phyloP scores from a whole-genome alignment of 2,329 filamentous ascomycete species.

The Teratosphaeriaceae sp. region DNA sequence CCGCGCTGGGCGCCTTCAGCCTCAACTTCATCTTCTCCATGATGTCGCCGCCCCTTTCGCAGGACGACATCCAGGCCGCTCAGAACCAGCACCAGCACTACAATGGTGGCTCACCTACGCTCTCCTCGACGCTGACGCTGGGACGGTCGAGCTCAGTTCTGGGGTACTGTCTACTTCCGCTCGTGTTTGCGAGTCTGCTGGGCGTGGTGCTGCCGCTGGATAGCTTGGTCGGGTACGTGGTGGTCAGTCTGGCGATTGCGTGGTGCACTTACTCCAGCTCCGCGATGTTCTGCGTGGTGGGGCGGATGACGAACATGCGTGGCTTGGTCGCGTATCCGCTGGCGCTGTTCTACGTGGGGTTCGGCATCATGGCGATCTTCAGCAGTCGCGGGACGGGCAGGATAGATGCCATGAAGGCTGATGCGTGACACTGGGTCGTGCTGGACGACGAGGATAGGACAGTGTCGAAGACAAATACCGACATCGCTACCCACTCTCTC shows the following conservation, averaged over 20 bases:
- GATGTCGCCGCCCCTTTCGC: slow-evolving; percentile 75
- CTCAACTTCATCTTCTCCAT: slow-evolving; percentile 91
- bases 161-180: slow-evolving; percentile 88
- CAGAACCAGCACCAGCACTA: slow-evolving; percentile 42
- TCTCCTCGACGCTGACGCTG: slow-evolving; percentile 82
- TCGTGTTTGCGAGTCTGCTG: slow-evolving; percentile 77
- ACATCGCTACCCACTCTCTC: too few relatives aligned
- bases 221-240: slow-evolving; percentile 73
- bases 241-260: slow-evolving; percentile 78
- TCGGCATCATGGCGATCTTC: slow-evolving; percentile 98
- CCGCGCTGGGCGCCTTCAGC: slow-evolving; percentile 76
- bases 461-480: too few relatives aligned
- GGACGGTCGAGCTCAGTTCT: slow-evolving; percentile 81
- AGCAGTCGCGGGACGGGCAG: slow-evolving; percentile 72
- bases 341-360: slow-evolving; percentile 91
- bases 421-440: too few relatives aligned
- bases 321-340: slow-evolving; percentile 89
- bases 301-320: slow-evolving; percentile 84
- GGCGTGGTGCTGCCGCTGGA: slow-evolving; percentile 89
- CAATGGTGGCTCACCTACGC: slow-evolving; percentile 48
- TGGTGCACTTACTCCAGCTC: slow-evolving; percentile 96
- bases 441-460: too few relatives aligned
- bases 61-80: slow-evolving; percentile 41
- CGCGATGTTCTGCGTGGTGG: slow-evolving; percentile 91
- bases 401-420: slow-evolving; percentile 45